Base-by-base conservation (phyloP, 768 basidiomycete genomes). In the Termitomyces titanicus region DNA sequence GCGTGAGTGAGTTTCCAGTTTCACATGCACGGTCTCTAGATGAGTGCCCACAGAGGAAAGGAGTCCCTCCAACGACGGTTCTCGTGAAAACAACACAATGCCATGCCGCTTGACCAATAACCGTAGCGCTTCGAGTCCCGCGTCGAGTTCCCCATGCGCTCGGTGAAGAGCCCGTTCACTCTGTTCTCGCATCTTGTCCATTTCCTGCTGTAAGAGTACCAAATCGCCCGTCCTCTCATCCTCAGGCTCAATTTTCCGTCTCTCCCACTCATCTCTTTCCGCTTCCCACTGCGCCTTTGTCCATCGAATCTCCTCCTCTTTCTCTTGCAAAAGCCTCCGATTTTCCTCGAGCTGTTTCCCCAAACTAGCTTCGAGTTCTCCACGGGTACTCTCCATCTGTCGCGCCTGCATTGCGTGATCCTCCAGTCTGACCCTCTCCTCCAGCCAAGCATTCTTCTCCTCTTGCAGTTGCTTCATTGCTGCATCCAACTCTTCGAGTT, bases 101-200 rank as follows among this genome's bases (percentile, higher is more conserved):
- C 75, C 76, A 63, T 88, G 81, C 34, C 74, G 74, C 60, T 79
- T 79, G 55, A 86, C 75, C 58, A 92, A 69, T 5, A 57, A 64
- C 47, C 76, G 77, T 31, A 91, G 63, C 13, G 75, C 69, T 5
- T 73, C 72, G 10, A 79, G 64, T 9, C 79, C 79, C 2, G 74
- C 71, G 45, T 83, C 79, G 22, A 89, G 66, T 60, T 89, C 83
- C 47, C 67, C 70, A 51, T 70, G 73, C 9, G 71, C 73, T 50
- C 70, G 64, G 47, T 69, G 66, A 18, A 76, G 63, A 6, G 71
- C 72, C 20, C 61, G 63, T 51, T 70, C 63, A 47, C 78, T 76
- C 7, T 73, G 73, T 10, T 71, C 74, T 53, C 74, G 72, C 47
- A 73, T 58, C 29, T 66, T 64, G 33, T 84, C 79, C 61, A 78